Base-by-base conservation (phyloP, 2,329 filamentous ascomycete genomes). In the Stagonosporopsis rhizophila region DNA sequence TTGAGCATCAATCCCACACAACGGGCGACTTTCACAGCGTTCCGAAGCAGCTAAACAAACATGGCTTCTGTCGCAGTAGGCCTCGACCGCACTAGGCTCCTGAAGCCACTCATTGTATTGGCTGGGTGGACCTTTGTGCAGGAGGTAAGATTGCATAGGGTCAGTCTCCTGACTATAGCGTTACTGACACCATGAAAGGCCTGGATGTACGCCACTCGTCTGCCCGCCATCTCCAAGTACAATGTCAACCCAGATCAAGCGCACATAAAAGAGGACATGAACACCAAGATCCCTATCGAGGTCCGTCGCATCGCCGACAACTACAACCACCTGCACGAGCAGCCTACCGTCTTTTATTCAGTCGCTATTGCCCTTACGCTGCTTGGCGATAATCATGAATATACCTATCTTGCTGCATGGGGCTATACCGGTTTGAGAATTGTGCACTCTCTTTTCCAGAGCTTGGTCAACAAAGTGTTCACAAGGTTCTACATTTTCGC, bases 101-200 rank as follows among this genome's bases (percentile, higher is more conserved):
- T 56, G 37, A 56, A 56, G 48, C 53, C 53, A n/a, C 53, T 56
- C 11, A 44, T 56, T 12, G 53, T 48, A 25, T 25, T 56, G 47
- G 53, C 53, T 27, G 53, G 53, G n/a, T 56, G 53, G 53, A 56
- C 53, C 23, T 56, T 56, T 20, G 47, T 56, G n/a, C 53, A 56
- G 38, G 53, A 56, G 53, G 53, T 52, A 14, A 32, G 42, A 27
- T 32, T 34, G n/a, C 42, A 27, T 15, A 17, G n/a, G 22, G 15
- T 22, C 15, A n/a, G 25, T 35, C 19, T 34, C 2, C n/a, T 20
- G 8, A 12, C 19, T 4, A 22, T 35, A 23, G 11, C 19, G 12
- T 17, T 28, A 9, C 46, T 51, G 12, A 56, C 6, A n/a, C 3
- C 3, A 11, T 14, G 7, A 11, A 22, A 56, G 53, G 48, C 38